Percentiles rank a stretch among this genome's conserved stretches.
These are phyloP conservation scores for Penicillium daleae DNA, from an alignment of 495 filamentous ascomycete species.

Conservation along the genomic window DNA sequence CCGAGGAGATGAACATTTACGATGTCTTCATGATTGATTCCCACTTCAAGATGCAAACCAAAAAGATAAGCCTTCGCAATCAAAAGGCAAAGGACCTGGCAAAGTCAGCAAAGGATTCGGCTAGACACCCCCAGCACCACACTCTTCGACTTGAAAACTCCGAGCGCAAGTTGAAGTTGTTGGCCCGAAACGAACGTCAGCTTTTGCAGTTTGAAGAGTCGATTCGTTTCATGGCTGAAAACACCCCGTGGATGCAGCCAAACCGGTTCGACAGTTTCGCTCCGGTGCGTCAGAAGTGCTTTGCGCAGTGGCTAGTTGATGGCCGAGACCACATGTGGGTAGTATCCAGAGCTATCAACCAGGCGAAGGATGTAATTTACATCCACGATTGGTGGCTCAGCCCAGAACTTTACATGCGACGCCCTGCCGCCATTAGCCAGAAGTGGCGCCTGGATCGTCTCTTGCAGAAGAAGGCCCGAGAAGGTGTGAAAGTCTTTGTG, in stretches of 20 bases:
- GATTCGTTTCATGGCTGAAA: conserved; percentile 78
- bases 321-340: conserved; percentile 99
- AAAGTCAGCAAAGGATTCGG: conserved; percentile 60
- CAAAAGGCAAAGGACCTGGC: conserved; percentile 70
- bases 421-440: conserved; percentile 94
- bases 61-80: conserved; percentile 59
- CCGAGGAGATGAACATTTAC: conserved; percentile 98
- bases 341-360: conserved; percentile 93
- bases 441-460: conserved; percentile 97
- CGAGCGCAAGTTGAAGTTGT: conserved; percentile 86
- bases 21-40: conserved; percentile 95
- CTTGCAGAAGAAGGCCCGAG: conserved; percentile 88
- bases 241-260: conserved; percentile 75
- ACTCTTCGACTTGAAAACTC: conserved; percentile 81
- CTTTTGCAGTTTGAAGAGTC: conserved; percentile 93
- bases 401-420: conserved; percentile 93
- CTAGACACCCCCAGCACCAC: conserved; percentile 79
- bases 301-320: conserved; percentile 97
- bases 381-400: conserved; percentile 99
- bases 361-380: conserved; percentile 97
- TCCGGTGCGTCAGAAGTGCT: conserved; percentile 81
- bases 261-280: conserved; percentile 95
- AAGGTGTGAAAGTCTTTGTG: conserved; percentile 97
- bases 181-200: conserved; percentile 88
- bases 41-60: conserved; percentile 76